Conservation (phyloP, 1,139 yeast species). For the Citeromyces siamensis region DNA sequence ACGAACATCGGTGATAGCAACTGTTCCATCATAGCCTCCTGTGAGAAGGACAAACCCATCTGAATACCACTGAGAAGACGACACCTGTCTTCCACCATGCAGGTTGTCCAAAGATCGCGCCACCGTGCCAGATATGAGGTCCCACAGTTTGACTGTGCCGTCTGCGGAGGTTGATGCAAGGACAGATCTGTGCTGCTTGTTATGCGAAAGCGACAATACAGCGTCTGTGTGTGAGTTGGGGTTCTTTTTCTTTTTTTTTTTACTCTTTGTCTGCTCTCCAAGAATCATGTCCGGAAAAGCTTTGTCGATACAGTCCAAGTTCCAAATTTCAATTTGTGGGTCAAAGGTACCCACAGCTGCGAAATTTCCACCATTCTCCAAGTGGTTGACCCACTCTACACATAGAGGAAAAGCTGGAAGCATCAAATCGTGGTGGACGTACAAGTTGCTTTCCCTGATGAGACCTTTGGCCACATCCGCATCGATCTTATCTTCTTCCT, state of each 20-base stretch:
- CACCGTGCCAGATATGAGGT: constrained; percentile 59
- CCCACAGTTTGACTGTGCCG: constrained; percentile 92
- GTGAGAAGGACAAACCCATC: constrained; percentile 66
- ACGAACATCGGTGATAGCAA: constrained; percentile 77
- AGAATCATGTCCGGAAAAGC: constrained; percentile 91
- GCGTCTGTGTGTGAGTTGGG: constrained; percentile 90
- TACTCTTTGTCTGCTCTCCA: constrained; percentile 41
- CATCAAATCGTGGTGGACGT: constrained; percentile 95
- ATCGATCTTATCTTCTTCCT: constrained; percentile 50
- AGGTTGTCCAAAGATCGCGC: constrained; percentile 54
- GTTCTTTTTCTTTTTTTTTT: constrained; percentile 39
- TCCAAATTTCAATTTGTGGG: constrained; percentile 96
- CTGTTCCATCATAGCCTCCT: constrained; percentile 85
- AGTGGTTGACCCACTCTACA: constrained; percentile 70
- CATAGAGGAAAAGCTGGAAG: constrained; percentile 95
- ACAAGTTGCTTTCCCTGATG: constrained; percentile 61
- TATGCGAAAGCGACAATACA: constrained; percentile 76
- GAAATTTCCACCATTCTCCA: constrained; percentile 59
- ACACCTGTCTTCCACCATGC: constrained; percentile 65
- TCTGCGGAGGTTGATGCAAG: constrained; percentile 95
- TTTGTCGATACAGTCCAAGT: constrained; percentile 82
- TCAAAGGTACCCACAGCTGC: constrained; percentile 97
- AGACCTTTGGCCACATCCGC: constrained; percentile 59
- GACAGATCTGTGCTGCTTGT: constrained; percentile 69
- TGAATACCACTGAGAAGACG: constrained; percentile 65